These are phyloP conservation scores for Monosporozyma servazzii DNA, from an alignment of 805 yeast species.

Conservation along the genomic window DNA sequence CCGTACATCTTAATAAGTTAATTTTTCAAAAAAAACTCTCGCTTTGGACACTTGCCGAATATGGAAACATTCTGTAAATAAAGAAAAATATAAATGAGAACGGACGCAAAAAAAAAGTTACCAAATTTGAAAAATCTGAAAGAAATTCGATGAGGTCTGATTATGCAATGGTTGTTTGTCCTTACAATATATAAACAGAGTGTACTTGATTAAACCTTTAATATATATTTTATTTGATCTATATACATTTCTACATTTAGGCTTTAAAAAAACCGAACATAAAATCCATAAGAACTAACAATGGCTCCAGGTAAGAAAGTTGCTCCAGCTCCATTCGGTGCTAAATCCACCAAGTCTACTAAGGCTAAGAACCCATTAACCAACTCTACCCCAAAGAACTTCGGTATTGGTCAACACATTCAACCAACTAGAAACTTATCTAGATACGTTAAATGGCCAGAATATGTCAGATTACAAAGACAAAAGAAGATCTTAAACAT, in stretches of 20 bases:
- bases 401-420: conserved; percentile 92
- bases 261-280: conserved; percentile 1
- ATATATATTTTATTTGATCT: neutral
- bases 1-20: too few relatives aligned
- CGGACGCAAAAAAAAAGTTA: too few relatives aligned
- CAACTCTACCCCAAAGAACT: conserved; percentile 84
- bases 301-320: conserved; percentile 67
- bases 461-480: conserved; percentile 96
- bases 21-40: too few relatives aligned
- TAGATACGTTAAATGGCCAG: conserved; percentile 99
- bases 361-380: conserved; percentile 74
- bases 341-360: conserved; percentile 49
- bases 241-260: neutral
- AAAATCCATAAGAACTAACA: conserved; percentile 6
- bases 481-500: conserved; percentile 92
- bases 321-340: conserved; percentile 97
- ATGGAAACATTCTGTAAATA: too few relatives aligned
- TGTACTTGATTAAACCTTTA: neutral
- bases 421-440: conserved; percentile 95
- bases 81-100: too few relatives aligned
- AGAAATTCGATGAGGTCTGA: neutral
- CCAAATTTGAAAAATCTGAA: neutral
- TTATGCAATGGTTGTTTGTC: neutral
- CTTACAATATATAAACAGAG: neutral
- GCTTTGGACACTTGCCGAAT: too few relatives aligned